Evolutionary conservation across 495 filamentous ascomycete genomes (phyloP).

Genomic region (Hyaloscypha finlandica): DNA sequence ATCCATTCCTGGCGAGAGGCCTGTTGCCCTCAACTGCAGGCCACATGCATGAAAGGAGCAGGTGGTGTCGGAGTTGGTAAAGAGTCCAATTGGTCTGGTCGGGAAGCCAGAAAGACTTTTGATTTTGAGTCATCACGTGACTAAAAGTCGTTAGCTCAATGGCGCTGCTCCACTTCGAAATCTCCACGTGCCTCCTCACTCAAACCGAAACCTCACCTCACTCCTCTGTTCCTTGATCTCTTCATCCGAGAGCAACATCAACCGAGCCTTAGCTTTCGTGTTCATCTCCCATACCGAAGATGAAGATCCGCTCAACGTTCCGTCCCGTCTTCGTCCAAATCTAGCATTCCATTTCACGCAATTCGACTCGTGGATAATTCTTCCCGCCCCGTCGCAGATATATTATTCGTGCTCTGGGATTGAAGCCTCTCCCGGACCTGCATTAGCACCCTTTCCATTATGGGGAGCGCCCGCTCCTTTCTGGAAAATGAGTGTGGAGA

Average conservation of each 20-base stretch:
- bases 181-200: neutral
- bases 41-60: neutral
- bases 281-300: neutral
- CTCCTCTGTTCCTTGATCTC: neutral
- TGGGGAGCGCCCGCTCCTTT: neutral
- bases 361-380: slow-evolving; percentile 3
- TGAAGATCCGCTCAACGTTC: neutral
- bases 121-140: neutral
- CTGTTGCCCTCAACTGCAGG: neutral
- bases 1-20: neutral
- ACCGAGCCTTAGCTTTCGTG: neutral
- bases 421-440: neutral
- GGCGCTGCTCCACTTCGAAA: too few relatives aligned
- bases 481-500: neutral
- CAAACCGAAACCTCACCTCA: neutral
- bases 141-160: neutral
- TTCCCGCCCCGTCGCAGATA: neutral
- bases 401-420: neutral
- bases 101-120: neutral
- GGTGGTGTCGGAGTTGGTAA: neutral
- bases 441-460: neutral
- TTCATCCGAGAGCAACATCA: neutral
- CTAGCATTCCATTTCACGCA: neutral
- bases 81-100: neutral
- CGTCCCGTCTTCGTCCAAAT: neutral